A percentile compares a stretch with the other conserved stretches of the same genome.
phyloP scores from a whole-genome alignment of 1,284 basidiomycete genomes.

The Vanrija sp. region DNA sequence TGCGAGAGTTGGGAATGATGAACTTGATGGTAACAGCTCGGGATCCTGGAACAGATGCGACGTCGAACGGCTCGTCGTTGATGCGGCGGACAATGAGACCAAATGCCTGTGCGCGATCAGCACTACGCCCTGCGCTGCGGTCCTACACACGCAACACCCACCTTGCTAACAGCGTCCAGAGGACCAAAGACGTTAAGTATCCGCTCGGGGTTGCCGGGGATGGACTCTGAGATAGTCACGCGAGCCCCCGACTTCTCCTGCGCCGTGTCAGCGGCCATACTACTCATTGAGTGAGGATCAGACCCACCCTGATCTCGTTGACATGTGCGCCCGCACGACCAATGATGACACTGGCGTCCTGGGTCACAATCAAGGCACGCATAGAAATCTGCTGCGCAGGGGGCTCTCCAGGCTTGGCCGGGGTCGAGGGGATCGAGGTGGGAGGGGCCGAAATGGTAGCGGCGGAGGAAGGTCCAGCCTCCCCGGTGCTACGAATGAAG shows the following conservation, averaged over 20 bases:
- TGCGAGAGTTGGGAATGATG: conserved; percentile 98
- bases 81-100: conserved; percentile 97
- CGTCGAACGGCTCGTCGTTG: conserved; percentile 98
- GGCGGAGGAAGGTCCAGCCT: conserved; percentile 28
- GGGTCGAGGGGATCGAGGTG: conserved; percentile 31
- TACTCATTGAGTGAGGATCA: neutral
- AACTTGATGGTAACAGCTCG: conserved; percentile 99
- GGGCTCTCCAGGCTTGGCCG: conserved; percentile 36
- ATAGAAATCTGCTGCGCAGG: conserved; percentile 65
- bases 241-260: conserved; percentile 89
- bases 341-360: conserved; percentile 99
- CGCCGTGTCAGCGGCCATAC: neutral
- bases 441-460: conserved; percentile 25
- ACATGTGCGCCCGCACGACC: conserved; percentile 95
- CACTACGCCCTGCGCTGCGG: neutral
- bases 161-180: conserved; percentile 98
- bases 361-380: conserved; percentile 95
- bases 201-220: conserved; percentile 95
- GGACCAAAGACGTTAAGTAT: conserved; percentile 96
- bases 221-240: conserved; percentile 92
- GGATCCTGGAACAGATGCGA: conserved; percentile 94
- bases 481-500: conserved; percentile 11
- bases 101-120: conserved; percentile 67
- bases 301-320: conserved; percentile 77
- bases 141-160: conserved; percentile 40